These are phyloP conservation scores for Pistacia vera DNA, from an alignment of 345 rosid genomes.

Conservation along the genomic window DNA sequence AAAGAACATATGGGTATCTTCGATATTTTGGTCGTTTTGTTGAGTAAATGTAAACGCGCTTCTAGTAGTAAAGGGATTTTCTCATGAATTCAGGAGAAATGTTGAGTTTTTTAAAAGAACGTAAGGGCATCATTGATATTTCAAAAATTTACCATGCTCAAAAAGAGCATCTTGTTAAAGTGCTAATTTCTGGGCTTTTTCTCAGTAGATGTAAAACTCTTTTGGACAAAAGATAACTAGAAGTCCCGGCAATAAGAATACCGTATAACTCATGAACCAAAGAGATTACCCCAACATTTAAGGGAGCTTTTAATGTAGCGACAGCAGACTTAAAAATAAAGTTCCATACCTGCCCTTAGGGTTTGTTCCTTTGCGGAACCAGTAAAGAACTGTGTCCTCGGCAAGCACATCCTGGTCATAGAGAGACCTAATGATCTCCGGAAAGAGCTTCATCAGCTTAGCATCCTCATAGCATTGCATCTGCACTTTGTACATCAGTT, in stretches of 20 bases:
- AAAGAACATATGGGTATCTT: no score
- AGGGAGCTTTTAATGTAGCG: background rate
- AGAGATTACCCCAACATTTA: background rate
- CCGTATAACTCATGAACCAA: background rate
- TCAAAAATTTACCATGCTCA: no score
- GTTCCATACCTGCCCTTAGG: slow-evolving; percentile 82
- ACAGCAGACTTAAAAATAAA: background rate
- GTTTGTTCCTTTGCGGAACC: slow-evolving; percentile 92
- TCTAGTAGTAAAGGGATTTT: no score
- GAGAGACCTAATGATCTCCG: slow-evolving; percentile 82
- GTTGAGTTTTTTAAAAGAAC: no score
- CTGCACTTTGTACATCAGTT: slow-evolving; percentile 92
- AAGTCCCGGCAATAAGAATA: background rate
- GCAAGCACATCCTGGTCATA: slow-evolving; percentile 96
- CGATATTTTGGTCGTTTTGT: no score
- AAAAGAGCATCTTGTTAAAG: no score
- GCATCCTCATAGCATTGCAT: slow-evolving; percentile 99
- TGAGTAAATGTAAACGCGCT: no score
- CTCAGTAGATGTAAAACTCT: no score
- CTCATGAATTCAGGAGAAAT: no score
- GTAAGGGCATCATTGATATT: no score
- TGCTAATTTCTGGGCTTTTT: no score
- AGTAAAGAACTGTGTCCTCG: slow-evolving; percentile 88
- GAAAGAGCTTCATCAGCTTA: slow-evolving; percentile 95
- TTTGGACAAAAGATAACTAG: no score